phyloP scores from a whole-genome alignment of 306 rosid species.

The Styphnolobium japonicum region DNA sequence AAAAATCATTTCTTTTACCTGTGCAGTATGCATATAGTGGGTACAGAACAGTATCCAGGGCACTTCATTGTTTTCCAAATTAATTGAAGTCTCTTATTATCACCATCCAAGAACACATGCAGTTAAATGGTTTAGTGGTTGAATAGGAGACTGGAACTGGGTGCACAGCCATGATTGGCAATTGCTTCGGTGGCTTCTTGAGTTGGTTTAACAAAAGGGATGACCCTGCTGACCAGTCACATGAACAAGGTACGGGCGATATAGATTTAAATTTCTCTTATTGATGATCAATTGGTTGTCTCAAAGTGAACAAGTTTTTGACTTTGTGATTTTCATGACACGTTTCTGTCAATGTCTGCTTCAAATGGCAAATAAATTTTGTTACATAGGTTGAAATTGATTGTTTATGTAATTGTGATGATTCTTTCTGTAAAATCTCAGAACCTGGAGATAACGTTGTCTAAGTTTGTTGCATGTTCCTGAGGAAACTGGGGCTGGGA shows the following conservation, averaged over 20 bases:
- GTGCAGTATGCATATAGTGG: background rate
- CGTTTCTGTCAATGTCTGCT: background rate
- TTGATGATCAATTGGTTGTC: background rate
- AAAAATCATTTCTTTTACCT: background rate
- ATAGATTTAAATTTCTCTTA: background rate
- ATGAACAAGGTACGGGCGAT: conserved; percentile 46
- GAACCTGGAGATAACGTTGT: background rate
- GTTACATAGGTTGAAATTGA: background rate
- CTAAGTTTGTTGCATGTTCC: background rate
- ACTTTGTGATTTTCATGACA: conserved; percentile 10
- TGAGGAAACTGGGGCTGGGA: background rate
- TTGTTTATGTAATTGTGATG: background rate
- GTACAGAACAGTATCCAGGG: conserved; percentile 3
- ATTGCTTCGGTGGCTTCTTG: conserved; percentile 57
- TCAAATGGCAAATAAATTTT: background rate
- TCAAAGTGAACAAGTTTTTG: background rate
- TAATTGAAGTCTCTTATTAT: background rate
- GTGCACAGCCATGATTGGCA: conserved; percentile 41
- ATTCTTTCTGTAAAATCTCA: background rate
- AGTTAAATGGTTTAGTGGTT: conserved; percentile 21
- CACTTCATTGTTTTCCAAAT: background rate
- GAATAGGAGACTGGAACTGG: conserved; percentile 9
- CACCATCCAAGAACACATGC: conserved; percentile 3
- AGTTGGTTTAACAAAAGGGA: conserved; percentile 41
- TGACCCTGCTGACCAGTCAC: conserved; percentile 24